These are phyloP conservation scores for Pleurotus citrinopileatus DNA, from an alignment of 768 basidiomycete genomes.

Conservation along the genomic window DNA sequence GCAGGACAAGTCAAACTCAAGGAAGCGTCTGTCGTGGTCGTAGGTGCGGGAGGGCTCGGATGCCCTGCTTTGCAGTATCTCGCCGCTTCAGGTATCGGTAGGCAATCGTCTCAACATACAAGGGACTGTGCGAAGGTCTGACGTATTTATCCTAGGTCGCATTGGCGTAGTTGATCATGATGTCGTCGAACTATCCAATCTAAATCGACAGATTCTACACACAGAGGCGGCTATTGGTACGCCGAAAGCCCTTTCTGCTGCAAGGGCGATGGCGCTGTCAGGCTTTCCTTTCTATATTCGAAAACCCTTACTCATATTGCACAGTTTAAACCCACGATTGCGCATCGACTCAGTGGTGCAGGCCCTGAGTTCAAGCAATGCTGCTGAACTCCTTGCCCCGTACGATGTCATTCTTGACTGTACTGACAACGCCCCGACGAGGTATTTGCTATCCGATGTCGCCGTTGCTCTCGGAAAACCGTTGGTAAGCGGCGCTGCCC, in stretches of 20 bases:
- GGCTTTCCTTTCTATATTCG: not conserved
- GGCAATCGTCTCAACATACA: conserved; percentile 20
- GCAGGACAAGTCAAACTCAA: conserved; percentile 84
- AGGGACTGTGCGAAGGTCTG: not conserved
- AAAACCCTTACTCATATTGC: not conserved
- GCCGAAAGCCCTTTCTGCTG: conserved; percentile 82
- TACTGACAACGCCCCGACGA: conserved; percentile 89
- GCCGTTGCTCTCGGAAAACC: conserved; percentile 74
- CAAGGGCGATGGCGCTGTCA: conserved; percentile 63
- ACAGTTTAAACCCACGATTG: conserved; percentile 76
- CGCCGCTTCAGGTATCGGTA: conserved; percentile 88
- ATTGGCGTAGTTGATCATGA: conserved; percentile 91
- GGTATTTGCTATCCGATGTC: conserved; percentile 90
- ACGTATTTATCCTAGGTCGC: conserved; percentile 48
- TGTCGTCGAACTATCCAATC: conserved; percentile 81
- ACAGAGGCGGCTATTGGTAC: conserved; percentile 69
- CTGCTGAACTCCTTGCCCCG: conserved; percentile 50
- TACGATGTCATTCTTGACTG: conserved; percentile 89
- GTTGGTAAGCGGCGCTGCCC: conserved; percentile 92
- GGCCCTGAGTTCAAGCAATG: conserved; percentile 61
- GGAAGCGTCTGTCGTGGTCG: conserved; percentile 72
- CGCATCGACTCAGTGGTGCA: conserved; percentile 50
- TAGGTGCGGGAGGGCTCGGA: conserved; percentile 95
- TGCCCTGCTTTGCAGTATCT: conserved; percentile 96
- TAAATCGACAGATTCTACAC: conserved; percentile 93